Percentiles rank a stretch among this genome's conserved stretches.
These are phyloP conservation scores for Colletotrichum sp. DNA, from an alignment of 2,329 filamentous ascomycete genomes.

Conservation along the genomic window DNA sequence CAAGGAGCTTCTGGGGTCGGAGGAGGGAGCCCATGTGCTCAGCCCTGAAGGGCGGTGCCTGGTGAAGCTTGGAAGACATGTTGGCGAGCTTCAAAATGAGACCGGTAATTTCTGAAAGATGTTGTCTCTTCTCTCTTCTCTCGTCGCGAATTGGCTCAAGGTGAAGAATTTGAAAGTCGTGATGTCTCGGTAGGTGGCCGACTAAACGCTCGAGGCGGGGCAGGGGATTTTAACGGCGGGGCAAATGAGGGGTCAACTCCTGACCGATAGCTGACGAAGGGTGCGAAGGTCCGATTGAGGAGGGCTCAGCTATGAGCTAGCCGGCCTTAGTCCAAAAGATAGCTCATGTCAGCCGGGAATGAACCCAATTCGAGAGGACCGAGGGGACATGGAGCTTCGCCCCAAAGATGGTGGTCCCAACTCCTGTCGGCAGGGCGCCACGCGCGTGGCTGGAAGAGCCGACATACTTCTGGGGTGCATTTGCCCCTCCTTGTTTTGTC, in stretches of 20 bases:
- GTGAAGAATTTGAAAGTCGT: neutral
- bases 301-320: neutral
- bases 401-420: neutral
- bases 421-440: neutral
- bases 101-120: rapidly evolving
- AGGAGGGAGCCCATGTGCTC: slow-evolving; percentile 79
- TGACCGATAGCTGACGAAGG: slow-evolving; percentile 1
- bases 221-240: slow-evolving; percentile 14
- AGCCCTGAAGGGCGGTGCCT: slow-evolving; percentile 67
- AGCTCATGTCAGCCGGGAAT: slow-evolving; percentile 2
- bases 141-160: neutral
- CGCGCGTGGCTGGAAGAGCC: neutral
- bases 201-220: neutral
- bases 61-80: slow-evolving; percentile 14
- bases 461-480: slow-evolving; percentile 8
- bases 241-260: slow-evolving; percentile 8
- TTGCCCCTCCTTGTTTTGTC: neutral
- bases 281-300: neutral
- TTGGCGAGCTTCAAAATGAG: no score
- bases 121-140: neutral
- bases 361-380: neutral
- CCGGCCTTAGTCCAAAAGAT: neutral
- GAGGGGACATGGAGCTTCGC: neutral
- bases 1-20: slow-evolving; percentile 60
- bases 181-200: neutral